Evolutionary conservation across 2,329 filamentous ascomycete genomes (phyloP).

Genomic region (Cryphonectria parasitica): DNA sequence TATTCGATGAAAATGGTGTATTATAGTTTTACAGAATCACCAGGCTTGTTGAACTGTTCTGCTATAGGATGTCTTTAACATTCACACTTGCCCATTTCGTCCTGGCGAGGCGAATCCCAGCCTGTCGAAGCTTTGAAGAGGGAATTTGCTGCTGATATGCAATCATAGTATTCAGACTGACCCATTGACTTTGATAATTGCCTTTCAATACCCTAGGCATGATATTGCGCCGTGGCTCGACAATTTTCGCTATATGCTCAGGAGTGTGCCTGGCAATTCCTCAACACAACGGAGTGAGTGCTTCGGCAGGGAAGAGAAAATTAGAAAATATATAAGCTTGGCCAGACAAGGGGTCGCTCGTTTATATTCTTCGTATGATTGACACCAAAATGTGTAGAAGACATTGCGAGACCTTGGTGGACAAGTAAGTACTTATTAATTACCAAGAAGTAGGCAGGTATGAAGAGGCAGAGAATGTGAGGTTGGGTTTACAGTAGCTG

Average conservation of each 20-base stretch:
- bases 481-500: conserved; percentile 6
- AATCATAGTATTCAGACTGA: neutral
- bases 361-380: neutral
- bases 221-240: neutral
- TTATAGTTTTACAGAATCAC: neutral
- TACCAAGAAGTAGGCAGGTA: too few species aligned
- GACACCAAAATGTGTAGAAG: neutral
- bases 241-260: neutral
- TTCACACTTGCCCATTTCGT: too few species aligned
- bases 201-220: neutral
- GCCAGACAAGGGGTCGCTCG: neutral
- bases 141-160: too few species aligned
- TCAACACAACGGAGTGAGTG: too few species aligned
- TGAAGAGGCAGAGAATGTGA: conserved; percentile 2
- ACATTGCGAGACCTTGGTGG: neutral
- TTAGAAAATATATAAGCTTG: too few species aligned
- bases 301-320: too few species aligned
- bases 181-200: neutral
- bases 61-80: too few species aligned
- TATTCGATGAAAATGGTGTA: neutral
- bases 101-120: neutral
- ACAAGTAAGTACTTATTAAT: too few species aligned
- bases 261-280: neutral
- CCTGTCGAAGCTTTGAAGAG: neutral
- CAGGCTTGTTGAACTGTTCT: neutral